A percentile compares a stretch with the other conserved stretches of the same genome.
phyloP scores from a whole-genome alignment of 2,329 filamentous ascomycete genomes.

The Aspergillus eucalypticola region DNA sequence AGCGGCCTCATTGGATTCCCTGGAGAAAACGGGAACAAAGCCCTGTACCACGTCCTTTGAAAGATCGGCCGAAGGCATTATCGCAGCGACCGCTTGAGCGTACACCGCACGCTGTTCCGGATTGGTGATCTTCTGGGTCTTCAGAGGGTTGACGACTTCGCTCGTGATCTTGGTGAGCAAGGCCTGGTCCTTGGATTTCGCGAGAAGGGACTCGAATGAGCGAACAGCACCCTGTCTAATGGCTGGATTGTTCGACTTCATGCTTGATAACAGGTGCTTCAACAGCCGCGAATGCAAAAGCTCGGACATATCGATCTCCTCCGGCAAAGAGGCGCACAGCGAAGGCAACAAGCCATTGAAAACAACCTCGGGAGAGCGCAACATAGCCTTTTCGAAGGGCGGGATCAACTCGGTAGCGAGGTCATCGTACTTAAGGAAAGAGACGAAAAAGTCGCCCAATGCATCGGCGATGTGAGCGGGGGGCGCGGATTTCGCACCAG shows the following conservation, averaged over 20 bases:
- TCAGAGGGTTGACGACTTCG: constrained; percentile 77
- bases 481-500: constrained; percentile 73
- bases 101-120: constrained; percentile 83
- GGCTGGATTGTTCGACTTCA: constrained; percentile 81
- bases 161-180: constrained; percentile 68
- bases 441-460: constrained; percentile 77
- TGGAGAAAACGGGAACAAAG: constrained; percentile 68
- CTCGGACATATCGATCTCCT: constrained; percentile 73
- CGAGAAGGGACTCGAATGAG: constrained; percentile 71
- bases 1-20: constrained; percentile 87
- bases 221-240: constrained; percentile 75
- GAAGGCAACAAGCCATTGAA: constrained; percentile 75
- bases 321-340: constrained; percentile 69
- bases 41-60: constrained; percentile 67
- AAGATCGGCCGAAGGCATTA: constrained; percentile 62
- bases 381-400: constrained; percentile 80
- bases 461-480: constrained; percentile 71
- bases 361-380: constrained; percentile 87
- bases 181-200: constrained; percentile 59
- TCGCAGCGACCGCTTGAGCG: constrained; percentile 72
- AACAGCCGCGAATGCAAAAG: constrained; percentile 70
- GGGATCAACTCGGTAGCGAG: constrained; percentile 74
- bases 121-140: constrained; percentile 77
- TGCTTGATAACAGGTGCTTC: constrained; percentile 84
- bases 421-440: constrained; percentile 73